Base-by-base conservation (phyloP, 495 filamentous ascomycete species). In the Ramalina peruviana region DNA sequence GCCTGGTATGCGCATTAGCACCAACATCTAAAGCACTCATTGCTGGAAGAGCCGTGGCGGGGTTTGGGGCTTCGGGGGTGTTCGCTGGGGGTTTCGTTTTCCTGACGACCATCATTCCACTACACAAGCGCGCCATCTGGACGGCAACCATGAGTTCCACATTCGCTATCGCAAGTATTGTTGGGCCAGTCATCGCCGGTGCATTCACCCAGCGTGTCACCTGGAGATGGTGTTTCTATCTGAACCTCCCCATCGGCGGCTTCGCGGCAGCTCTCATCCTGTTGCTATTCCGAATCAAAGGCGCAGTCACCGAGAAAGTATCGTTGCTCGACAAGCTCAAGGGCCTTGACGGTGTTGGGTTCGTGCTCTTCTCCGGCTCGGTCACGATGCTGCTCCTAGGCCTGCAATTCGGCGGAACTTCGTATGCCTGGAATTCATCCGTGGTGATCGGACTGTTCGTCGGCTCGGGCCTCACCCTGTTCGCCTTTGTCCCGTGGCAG, bases 141-240 rank as follows among this genome's bases (percentile, higher is more conserved):
- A 66, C 63, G 37, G 66, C 69, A 15, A 46, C 67, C 9, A 52
- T 76, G 25, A 66, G 66, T 0, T 61, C 61, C 2, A 53, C 64
- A 2, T 65, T 62, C 44, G 68, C 65, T 3, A 69, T 85, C 21
- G 75, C 80, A 2, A 71, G 64, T 39, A 71, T 81, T 40, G 69
- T 75, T 33, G 79, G 78, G 15, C 78, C 78, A 3, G 62, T 85
- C 2, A 61, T 75, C 13, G 72, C 72, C 3, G 73, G 73, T 17
- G 70, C 63, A 0, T 73, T 75, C 42, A 74, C 72, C 15, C 60
- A 68, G 17, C 62, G 74, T 19, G 65, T 73, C 6, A 76, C 75
- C 1, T 88, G 84, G 82, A 66, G 83, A 42, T 86, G 82, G 83
- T 86, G 80, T 58, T 87, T 88, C 65, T 86, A 74, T 62, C 80